These are phyloP conservation scores for Cyclotella distinguenda DNA, from an alignment of 108 stramenopile species.

Conservation along the genomic window DNA sequence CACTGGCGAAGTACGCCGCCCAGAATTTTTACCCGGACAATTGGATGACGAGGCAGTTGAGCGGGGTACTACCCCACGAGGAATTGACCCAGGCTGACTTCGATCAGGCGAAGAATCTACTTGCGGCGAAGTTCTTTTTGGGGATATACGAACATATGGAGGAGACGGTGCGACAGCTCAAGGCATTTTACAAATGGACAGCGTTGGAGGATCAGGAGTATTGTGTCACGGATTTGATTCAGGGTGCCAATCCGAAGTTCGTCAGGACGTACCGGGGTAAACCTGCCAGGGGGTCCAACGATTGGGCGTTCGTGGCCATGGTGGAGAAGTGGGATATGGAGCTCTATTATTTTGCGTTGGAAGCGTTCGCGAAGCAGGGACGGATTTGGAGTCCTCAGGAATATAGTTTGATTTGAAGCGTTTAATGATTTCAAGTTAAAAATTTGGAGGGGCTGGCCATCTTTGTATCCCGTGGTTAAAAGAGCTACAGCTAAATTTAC, in stretches of 20 bases:
- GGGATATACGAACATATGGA: constrained; percentile 22
- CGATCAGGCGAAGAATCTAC: constrained; percentile 20
- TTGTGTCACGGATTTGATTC: constrained; percentile 14
- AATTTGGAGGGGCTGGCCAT: too few relatives aligned
- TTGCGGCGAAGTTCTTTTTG: constrained; percentile 20
- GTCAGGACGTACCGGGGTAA: neutral
- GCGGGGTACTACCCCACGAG: constrained; percentile 4
- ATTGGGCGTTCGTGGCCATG: constrained; percentile 14
- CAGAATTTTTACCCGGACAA: constrained; percentile 15
- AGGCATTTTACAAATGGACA: constrained; percentile 20
- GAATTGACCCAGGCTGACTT: neutral
- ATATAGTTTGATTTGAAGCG: constrained; percentile 9
- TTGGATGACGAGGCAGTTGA: constrained; percentile 13
- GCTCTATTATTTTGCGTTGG: constrained; percentile 28
- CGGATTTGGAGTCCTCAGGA: constrained; percentile 6
- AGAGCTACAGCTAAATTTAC: too few relatives aligned
- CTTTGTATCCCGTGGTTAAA: too few relatives aligned
- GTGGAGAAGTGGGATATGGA: constrained; percentile 26
- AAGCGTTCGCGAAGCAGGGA: constrained; percentile 17
- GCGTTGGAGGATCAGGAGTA: constrained; percentile 2
- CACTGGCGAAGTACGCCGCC: constrained; percentile 9
- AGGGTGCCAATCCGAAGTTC: constrained; percentile 9
- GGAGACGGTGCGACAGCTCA: constrained; percentile 23
- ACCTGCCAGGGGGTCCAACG: constrained; percentile 12
- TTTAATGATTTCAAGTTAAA: neutral